Base-by-base conservation (phyloP, 108 stramenopile genomes). In the Cyclotella choctawhatcheeana region DNA sequence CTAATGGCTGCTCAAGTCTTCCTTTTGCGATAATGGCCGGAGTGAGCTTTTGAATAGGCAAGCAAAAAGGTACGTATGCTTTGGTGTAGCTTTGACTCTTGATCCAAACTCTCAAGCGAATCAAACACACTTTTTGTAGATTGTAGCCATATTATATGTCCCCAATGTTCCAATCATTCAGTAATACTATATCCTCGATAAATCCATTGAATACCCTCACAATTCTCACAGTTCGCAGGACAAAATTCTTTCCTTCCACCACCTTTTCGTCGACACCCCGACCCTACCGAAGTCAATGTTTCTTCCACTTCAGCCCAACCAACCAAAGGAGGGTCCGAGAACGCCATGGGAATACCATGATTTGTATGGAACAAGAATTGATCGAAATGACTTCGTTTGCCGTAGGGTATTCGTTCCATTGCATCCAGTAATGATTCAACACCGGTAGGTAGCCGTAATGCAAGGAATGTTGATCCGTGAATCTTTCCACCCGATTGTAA, bases 361-460 rank as follows among this genome's bases (percentile, higher is more conserved):
- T 37, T 14, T 21, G 51, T 71, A 45, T 64, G 69, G 40, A 77
- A 77, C 8, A 77, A 63, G 33, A 77, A 71, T 77, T 71, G 76
- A 64, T 77, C 76, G 14, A 77, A 45, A 64, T 77, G 76, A 52
- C 63, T 40, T 55, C 76, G 25, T 58, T 77, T 77, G 51, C 76
- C 63, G 37, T 34, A 24, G 13, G 69, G 51, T 34, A 77, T 47
- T 18, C 8, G 2, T 40, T 71, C 54, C 76, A 77, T 44, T 21
- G 51, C 26, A 34, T 55, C 24, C 20, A 56, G 26, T 0, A 77
- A 52, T 4, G 76, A 64, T 34, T 27, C 22, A 26, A 71, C 35
- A 2, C 76, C 76, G n/a, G 64, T 45, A 16, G 76, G 76, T 47
- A 54, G 54, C 21, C 75, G 70, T 32, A 77, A 26, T 13, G 76